Evolutionary conservation across 2,329 filamentous ascomycete species (phyloP).

Genomic region (Botrytis tulipae): DNA sequence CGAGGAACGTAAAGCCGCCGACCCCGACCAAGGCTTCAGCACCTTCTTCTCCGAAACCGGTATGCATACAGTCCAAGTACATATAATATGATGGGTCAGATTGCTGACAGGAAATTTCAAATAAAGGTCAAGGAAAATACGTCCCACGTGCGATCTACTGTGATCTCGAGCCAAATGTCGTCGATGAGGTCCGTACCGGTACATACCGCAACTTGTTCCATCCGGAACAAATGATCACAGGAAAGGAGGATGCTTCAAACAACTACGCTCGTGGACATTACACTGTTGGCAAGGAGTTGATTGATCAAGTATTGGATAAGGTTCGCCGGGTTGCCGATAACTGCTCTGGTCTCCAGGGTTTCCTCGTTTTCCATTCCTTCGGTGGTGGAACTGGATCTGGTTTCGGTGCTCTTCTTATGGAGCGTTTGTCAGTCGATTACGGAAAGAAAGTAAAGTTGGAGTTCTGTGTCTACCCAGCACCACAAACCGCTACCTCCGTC

Average conservation of each 20-base stretch:
- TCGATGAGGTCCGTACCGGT: slow-evolving; percentile 66
- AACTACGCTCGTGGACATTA: slow-evolving; percentile 70
- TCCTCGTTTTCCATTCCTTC: slow-evolving; percentile 68
- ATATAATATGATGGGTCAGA: slow-evolving; percentile 29
- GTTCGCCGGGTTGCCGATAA: slow-evolving; percentile 65
- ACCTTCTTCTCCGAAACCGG: slow-evolving; percentile 99
- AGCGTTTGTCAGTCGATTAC: slow-evolving; percentile 63
- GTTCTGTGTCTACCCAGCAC: slow-evolving; percentile 64
- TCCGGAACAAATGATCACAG: slow-evolving; percentile 63
- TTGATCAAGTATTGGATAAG: slow-evolving; percentile 62
- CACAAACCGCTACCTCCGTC: slow-evolving; percentile 61
- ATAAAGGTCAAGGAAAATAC: slow-evolving; percentile 88
- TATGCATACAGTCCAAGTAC: slow-evolving; percentile 48
- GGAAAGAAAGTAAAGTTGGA: slow-evolving; percentile 69
- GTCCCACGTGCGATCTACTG: slow-evolving; percentile 67
- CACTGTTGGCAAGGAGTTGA: slow-evolving; percentile 66
- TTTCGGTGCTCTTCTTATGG: slow-evolving; percentile 62
- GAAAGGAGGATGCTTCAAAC: slow-evolving; percentile 68
- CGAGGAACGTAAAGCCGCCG: slow-evolving; percentile 91
- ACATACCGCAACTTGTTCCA: slow-evolving; percentile 63
- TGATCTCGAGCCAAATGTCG: slow-evolving; percentile 64
- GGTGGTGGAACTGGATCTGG: slow-evolving; percentile 67
- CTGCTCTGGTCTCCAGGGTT: slow-evolving; percentile 64
- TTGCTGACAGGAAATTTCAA: slow-evolving; percentile 30
- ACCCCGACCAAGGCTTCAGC: slow-evolving; percentile 97